Base-by-base conservation (phyloP, 192 early-diverging fungal species). In the Rhizoclosmatium sp. region DNA sequence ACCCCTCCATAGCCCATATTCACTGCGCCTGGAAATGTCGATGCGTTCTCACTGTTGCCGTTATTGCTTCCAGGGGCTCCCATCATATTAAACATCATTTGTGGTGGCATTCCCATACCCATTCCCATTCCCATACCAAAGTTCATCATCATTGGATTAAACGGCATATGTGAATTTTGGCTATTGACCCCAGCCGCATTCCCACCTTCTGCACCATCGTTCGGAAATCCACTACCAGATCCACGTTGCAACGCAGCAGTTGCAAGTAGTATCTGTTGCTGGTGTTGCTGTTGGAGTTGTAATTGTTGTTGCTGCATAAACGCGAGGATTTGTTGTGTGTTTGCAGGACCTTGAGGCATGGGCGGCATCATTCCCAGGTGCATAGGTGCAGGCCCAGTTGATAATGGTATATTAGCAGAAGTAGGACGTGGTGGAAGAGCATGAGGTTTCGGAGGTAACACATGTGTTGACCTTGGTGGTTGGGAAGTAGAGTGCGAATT, bases 251-350 rank as follows among this genome's bases (percentile, higher is more conserved):
- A 41, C 10, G 72, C 72, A 4, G 58, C 72, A 49, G 51, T 58
- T 7, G 78, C 78, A 21, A 62, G 41, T 21, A 64, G 4, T 4
- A 80, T 48, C 66, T 80, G 78, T 31, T 80, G 70, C 42, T 74
- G 78, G 44, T 80, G 78, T 48, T 73, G 78, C 45, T 65, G 78
- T 39, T 73, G 78, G 16, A 80, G 40, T 56, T 80, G 78, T 44
- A 73, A 44, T 56, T 80, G 65, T 73, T 80, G 70, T 40, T 80
- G 78, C n/a, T 80, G 78, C 78, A 75, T 75, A 9, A 62, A 45
- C 4, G 72, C 72, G 19, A 75, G 72, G 12, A 62, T 19, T 47
- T 60, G 41, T 40, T 59, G 56, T 47, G 69, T 59, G 56, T 16
- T 40, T 16, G 59, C 7, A 47, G 74, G 45, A 5, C 21, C 4